Conservation (phyloP, 2,329 filamentous ascomycete species). For the Talaromyces sp. region DNA sequence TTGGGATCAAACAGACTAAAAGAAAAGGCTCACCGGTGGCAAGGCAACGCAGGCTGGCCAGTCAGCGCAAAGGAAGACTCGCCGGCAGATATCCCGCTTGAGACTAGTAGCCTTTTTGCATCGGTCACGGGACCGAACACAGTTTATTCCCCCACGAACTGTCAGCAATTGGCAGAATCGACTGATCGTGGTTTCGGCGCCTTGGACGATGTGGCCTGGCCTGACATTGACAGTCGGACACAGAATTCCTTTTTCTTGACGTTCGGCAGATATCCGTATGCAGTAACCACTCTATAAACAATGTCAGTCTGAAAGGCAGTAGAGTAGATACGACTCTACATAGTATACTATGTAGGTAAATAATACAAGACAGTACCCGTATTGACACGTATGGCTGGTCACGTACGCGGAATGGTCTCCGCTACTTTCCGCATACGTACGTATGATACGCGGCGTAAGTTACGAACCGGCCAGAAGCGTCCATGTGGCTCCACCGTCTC, state of each 20-base stretch:
- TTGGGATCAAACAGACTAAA: background rate
- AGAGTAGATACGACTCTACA: too few relatives aligned
- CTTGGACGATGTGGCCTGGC: background rate
- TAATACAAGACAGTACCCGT: conserved; percentile 3
- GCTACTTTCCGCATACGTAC: background rate
- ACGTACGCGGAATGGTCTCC: background rate
- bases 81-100: background rate
- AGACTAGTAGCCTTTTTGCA: background rate
- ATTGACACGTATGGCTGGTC: background rate
- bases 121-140: conserved; percentile 4
- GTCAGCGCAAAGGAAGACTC: background rate
- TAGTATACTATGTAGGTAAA: too few relatives aligned
- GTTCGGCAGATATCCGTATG: background rate
- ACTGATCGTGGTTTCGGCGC: background rate
- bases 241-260: background rate
- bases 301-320: too few relatives aligned
- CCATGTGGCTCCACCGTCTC: conserved; percentile 15
- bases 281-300: background rate
- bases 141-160: conserved; percentile 5
- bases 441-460: background rate
- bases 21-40: conserved; percentile 2
- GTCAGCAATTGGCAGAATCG: background rate
- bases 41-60: background rate
- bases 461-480: conserved; percentile 15
- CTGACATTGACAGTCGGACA: background rate